Evolutionary conservation across 2,329 filamentous ascomycete species (phyloP).

Genomic region (Penicillium sp.): DNA sequence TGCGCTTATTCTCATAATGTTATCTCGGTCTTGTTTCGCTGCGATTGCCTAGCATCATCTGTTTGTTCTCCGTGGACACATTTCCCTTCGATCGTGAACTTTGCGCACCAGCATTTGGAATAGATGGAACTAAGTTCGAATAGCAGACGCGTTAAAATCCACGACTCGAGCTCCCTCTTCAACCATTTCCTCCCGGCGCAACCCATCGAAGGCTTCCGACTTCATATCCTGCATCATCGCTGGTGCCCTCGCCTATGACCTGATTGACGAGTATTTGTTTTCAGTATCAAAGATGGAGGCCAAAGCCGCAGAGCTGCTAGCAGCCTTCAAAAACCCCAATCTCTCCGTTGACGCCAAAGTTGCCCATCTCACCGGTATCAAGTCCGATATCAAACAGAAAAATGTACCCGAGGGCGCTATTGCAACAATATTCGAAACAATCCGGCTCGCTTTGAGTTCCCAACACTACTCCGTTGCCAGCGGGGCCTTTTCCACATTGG

Average conservation of each 20-base stretch:
- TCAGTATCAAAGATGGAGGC: conserved; percentile 51
- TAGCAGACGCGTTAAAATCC: background rate
- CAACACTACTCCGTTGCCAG: conserved; percentile 76
- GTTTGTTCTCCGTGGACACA: background rate
- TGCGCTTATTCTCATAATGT: background rate
- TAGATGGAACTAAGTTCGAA: background rate
- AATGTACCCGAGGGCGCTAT: conserved; percentile 76
- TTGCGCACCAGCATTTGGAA: background rate
- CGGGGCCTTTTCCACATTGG: conserved; percentile 82
- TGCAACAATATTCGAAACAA: conserved; percentile 74
- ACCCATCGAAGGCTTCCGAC: background rate
- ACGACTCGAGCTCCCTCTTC: background rate
- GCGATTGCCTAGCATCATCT: background rate
- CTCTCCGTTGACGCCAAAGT: conserved; percentile 69
- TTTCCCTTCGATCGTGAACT: background rate
- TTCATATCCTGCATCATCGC: background rate
- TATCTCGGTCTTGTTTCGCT: background rate
- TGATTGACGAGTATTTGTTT: conserved; percentile 9
- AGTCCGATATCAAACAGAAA: conserved; percentile 88
- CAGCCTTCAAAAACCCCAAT: conserved; percentile 61
- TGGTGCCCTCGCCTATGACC: conserved; percentile 15
- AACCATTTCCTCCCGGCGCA: background rate
- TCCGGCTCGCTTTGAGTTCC: conserved; percentile 71
- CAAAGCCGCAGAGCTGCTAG: conserved; percentile 55
- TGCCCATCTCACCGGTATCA: conserved; percentile 69